Evolutionary conservation across 192 early-diverging fungal genomes (phyloP).

Genomic region (Coemansia aciculifera): DNA sequence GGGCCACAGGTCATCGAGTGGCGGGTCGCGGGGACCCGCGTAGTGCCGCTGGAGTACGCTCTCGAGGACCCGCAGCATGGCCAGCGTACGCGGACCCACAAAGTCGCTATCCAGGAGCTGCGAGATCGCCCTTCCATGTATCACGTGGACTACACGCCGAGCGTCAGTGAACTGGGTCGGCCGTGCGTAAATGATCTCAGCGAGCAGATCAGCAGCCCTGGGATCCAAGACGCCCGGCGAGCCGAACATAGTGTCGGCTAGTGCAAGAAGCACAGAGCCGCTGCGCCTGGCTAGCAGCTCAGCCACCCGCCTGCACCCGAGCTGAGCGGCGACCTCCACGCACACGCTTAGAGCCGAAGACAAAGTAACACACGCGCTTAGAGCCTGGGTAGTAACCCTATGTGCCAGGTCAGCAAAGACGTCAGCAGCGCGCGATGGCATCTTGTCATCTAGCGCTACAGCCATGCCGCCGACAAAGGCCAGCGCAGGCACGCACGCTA

Average conservation of each 20-base stretch:
- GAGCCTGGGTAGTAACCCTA: too few species aligned
- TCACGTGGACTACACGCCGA: not conserved
- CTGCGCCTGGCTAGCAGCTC: not conserved
- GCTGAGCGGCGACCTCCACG: constrained; percentile 4
- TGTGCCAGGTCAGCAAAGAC: constrained; percentile 10
- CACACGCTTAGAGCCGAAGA: not conserved
- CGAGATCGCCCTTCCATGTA: not conserved
- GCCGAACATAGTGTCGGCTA: not conserved
- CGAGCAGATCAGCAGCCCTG: not conserved
- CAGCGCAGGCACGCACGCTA: constrained; percentile 12
- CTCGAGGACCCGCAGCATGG: not conserved
- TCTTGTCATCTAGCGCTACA: not conserved
- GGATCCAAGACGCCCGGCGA: too few species aligned
- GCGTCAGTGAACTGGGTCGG: not conserved
- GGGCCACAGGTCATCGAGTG: constrained; percentile 5
- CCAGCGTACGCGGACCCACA: not conserved
- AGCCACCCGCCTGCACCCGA: not conserved
- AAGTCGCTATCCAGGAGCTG: too few species aligned
- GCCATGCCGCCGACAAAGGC: constrained; percentile 26
- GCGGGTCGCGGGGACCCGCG: not conserved
- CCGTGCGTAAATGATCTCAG: not conserved
- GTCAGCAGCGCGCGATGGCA: not conserved
- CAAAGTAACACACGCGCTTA: not conserved
- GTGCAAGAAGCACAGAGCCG: not conserved
- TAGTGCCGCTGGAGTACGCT: constrained; percentile 13